These are phyloP conservation scores for Cyclotella choctawhatcheeana DNA, from an alignment of 108 stramenopile genomes.

Conservation along the genomic window DNA sequence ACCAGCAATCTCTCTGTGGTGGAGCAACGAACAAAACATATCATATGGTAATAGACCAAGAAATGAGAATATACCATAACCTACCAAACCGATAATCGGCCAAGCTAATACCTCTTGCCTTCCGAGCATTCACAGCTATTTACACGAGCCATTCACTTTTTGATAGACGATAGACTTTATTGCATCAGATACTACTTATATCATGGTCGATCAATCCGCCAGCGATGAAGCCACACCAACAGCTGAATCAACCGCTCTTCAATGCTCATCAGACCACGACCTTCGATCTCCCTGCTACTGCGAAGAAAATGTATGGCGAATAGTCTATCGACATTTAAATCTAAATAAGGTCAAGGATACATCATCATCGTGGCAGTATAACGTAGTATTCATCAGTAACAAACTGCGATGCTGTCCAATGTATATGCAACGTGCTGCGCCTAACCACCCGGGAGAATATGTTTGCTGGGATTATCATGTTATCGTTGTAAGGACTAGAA, in stretches of 20 bases:
- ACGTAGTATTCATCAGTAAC: conserved; percentile 78
- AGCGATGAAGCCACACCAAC: background rate
- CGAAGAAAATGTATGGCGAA: conserved; percentile 88
- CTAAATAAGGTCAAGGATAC: background rate
- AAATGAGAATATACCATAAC: too few species aligned
- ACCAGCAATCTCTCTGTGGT: too few species aligned
- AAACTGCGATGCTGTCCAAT: conserved; percentile 70
- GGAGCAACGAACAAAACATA: too few species aligned
- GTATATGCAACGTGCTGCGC: conserved; percentile 65
- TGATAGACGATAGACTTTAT: too few species aligned
- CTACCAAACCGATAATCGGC: too few species aligned
- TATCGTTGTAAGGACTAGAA: conserved; percentile 48
- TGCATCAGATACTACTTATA: too few species aligned
- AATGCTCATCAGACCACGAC: conserved; percentile 59
- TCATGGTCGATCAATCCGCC: too few species aligned
- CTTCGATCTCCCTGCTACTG: conserved; percentile 84
- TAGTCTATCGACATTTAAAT: conserved; percentile 66
- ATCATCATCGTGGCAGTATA: conserved; percentile 33
- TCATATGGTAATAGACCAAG: too few species aligned
- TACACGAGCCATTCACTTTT: too few species aligned
- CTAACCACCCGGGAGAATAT: conserved; percentile 41
- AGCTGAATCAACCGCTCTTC: conserved; percentile 52
- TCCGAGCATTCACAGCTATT: too few species aligned
- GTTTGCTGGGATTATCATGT: conserved; percentile 93
- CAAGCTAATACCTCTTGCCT: too few species aligned